phyloP scores from a whole-genome alignment of 768 basidiomycete species.

The Hypsizygus marmoreus region DNA sequence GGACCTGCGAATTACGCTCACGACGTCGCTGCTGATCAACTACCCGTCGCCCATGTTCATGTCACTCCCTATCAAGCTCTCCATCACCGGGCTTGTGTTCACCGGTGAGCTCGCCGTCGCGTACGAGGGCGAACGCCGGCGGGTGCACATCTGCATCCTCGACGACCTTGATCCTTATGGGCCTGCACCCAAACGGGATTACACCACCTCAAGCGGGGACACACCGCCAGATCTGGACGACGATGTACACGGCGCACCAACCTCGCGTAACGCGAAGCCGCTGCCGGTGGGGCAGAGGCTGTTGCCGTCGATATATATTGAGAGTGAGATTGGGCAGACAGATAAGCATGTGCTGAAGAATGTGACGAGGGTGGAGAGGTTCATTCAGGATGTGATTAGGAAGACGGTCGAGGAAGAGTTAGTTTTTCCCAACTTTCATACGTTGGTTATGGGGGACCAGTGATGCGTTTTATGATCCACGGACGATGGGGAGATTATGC shows the following conservation, averaged over 20 bases:
- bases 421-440: slow-evolving; percentile 96
- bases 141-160: slow-evolving; percentile 86
- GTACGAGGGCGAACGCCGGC: slow-evolving; percentile 79
- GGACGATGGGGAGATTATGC: background rate
- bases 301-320: slow-evolving; percentile 85
- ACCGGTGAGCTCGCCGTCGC: slow-evolving; percentile 87
- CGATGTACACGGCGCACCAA: slow-evolving; percentile 43
- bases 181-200: slow-evolving; percentile 63
- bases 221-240: slow-evolving; percentile 68
- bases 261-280: slow-evolving; percentile 60
- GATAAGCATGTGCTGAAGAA: slow-evolving; percentile 97
- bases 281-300: slow-evolving; percentile 81
- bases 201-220: slow-evolving; percentile 32
- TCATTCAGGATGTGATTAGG: slow-evolving; percentile 93
- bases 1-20: slow-evolving; percentile 83
- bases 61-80: slow-evolving; percentile 92
- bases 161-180: slow-evolving; percentile 88
- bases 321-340: slow-evolving; percentile 94
- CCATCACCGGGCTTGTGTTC: slow-evolving; percentile 88
- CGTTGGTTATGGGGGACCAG: slow-evolving; percentile 42
- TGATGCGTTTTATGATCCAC: background rate
- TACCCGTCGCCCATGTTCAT: slow-evolving; percentile 97
- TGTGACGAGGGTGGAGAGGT: slow-evolving; percentile 91
- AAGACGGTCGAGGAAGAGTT: slow-evolving; percentile 96
- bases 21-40: slow-evolving; percentile 93